These are phyloP conservation scores for Cyberlindnera suaveolens DNA, from an alignment of 805 yeast genomes.

Conservation along the genomic window DNA sequence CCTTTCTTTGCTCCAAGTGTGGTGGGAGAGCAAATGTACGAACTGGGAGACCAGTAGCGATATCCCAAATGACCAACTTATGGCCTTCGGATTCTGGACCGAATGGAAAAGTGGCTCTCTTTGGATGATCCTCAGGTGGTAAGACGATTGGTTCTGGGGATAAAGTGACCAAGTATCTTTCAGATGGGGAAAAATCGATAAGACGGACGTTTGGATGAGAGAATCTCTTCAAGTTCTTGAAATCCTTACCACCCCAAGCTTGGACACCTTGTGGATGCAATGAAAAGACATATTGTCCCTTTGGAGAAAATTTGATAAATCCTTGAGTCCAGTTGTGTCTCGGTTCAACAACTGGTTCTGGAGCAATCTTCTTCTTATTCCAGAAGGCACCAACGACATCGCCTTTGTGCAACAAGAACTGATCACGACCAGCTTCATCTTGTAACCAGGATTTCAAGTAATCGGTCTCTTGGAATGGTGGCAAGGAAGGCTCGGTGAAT, in stretches of 20 bases:
- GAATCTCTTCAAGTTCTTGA: slow-evolving; percentile 68
- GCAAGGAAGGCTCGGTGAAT: slow-evolving; percentile 65
- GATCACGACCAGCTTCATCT: slow-evolving; percentile 87
- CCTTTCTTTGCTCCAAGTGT: slow-evolving; percentile 54
- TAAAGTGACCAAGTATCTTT: slow-evolving; percentile 82
- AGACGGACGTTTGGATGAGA: slow-evolving; percentile 86
- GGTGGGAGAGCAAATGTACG: slow-evolving; percentile 90
- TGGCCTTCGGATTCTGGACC: slow-evolving; percentile 87
- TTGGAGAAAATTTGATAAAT: slow-evolving; percentile 86
- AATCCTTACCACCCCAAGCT: slow-evolving; percentile 89
- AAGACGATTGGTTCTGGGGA: slow-evolving; percentile 77
- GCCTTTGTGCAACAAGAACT: slow-evolving; percentile 70
- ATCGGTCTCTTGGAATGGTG: slow-evolving; percentile 70
- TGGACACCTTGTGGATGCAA: slow-evolving; percentile 93
- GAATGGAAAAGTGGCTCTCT: slow-evolving; percentile 70
- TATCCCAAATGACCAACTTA: slow-evolving; percentile 89
- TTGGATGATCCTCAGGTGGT: slow-evolving; percentile 61
- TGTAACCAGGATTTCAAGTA: slow-evolving; percentile 87
- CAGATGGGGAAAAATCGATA: slow-evolving; percentile 89
- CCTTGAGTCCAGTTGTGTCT: slow-evolving; percentile 84
- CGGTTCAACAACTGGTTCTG: slow-evolving; percentile 73
- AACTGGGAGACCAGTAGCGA: slow-evolving; percentile 72
- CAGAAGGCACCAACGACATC: slow-evolving; percentile 83
- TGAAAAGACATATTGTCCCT: slow-evolving; percentile 82
- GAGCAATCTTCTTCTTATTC: slow-evolving; percentile 67